A percentile compares a stretch with the other conserved stretches of the same genome.
Conservation (phyloP, 768 basidiomycete genomes). For the Lactarius vividus region DNA sequence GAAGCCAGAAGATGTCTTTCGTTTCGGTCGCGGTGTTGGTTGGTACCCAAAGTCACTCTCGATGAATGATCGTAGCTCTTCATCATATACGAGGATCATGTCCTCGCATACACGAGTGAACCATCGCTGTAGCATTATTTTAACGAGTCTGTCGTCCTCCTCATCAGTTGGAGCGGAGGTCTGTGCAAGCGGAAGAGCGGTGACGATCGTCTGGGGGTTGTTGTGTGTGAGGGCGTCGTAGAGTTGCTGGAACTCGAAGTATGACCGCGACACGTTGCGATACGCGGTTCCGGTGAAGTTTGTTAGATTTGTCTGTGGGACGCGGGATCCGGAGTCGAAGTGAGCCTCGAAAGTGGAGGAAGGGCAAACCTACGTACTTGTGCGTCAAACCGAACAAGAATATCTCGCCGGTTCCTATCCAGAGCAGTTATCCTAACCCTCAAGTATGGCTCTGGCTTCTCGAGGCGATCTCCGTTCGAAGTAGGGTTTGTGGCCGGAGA, state of each 20-base stretch:
- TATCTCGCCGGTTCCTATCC: conserved; percentile 93
- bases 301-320: conserved; percentile 80
- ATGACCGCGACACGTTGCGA: conserved; percentile 92
- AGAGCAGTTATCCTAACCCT: conserved; percentile 86
- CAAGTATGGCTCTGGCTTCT: conserved; percentile 80
- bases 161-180: conserved; percentile 97
- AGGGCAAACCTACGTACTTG: conserved; percentile 56
- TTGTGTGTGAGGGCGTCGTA: conserved; percentile 85
- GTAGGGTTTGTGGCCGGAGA: conserved; percentile 65
- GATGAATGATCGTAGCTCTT: conserved; percentile 91
- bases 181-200: conserved; percentile 92
- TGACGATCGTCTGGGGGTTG: conserved; percentile 95
- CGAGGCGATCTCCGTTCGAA: conserved; percentile 68
- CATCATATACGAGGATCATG: conserved; percentile 81
- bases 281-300: conserved; percentile 89
- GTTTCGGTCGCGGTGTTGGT: conserved; percentile 71
- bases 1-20: conserved; percentile 73
- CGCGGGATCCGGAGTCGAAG: neutral
- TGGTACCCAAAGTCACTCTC: conserved; percentile 98
- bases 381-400: conserved; percentile 91
- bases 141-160: conserved; percentile 95
- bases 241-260: conserved; percentile 91
- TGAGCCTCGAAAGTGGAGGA: conserved; percentile 4
- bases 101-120: conserved; percentile 91
- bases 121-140: conserved; percentile 95